phyloP scores from a whole-genome alignment of 768 basidiomycete genomes.

The Daedaleopsis nitida region DNA sequence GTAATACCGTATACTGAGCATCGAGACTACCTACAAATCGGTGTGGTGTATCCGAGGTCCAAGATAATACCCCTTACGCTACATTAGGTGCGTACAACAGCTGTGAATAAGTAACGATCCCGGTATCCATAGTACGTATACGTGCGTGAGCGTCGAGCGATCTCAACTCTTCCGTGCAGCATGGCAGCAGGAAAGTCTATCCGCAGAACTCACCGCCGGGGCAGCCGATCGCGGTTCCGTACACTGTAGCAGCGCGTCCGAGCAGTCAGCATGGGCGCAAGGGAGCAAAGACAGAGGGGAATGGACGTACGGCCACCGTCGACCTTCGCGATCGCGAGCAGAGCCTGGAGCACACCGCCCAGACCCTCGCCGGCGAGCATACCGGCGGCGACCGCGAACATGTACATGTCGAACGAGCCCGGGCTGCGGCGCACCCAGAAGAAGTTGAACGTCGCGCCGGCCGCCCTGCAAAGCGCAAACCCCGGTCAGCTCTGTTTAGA shows the following conservation, averaged over 20 bases:
- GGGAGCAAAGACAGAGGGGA: not conserved
- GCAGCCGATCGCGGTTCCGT: constrained; percentile 55
- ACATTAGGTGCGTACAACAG: not conserved
- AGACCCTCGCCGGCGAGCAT: constrained; percentile 51
- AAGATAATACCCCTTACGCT: not conserved
- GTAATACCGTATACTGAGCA: too few relatives aligned
- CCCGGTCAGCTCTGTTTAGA: not conserved
- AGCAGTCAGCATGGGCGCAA: not conserved
- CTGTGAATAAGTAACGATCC: not conserved
- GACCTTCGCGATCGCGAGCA: constrained; percentile 54
- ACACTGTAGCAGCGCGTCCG: constrained; percentile 18
- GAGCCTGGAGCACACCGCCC: constrained; percentile 59
- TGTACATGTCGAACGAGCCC: constrained; percentile 37
- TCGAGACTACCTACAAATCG: too few relatives aligned
- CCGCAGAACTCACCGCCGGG: constrained; percentile 56
- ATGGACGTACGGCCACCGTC: constrained; percentile 46
- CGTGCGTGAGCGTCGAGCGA: not conserved
- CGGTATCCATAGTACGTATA: not conserved
- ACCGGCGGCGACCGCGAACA: constrained; percentile 41
- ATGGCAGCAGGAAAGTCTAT: constrained; percentile 24
- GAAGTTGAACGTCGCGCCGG: constrained; percentile 49
- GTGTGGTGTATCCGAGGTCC: not conserved
- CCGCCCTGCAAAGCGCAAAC: constrained; percentile 28
- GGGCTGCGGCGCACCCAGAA: constrained; percentile 50
- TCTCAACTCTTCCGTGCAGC: not conserved